Evolutionary conservation across 2,329 filamentous ascomycete genomes (phyloP).

Genomic region (Sodiomyces alkalinus): DNA sequence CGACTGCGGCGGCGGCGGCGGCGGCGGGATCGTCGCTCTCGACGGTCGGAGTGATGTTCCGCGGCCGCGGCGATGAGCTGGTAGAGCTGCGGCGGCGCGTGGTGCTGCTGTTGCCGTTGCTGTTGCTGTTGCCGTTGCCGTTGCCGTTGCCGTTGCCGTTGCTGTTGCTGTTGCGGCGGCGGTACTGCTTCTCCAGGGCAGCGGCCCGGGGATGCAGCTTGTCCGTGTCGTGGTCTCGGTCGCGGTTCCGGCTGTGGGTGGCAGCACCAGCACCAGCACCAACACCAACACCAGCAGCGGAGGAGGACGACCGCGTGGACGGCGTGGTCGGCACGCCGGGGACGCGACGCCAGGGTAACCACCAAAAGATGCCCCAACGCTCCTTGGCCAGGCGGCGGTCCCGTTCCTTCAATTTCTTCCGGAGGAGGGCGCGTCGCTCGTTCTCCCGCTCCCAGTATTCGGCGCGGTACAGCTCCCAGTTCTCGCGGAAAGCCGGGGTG

Average conservation of each 20-base stretch:
- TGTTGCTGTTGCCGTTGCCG: too few relatives aligned
- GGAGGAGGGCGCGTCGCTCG: conserved; percentile 62
- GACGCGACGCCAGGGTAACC: conserved; percentile 52
- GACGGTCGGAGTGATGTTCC: conserved; percentile 31
- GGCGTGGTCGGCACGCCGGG: conserved; percentile 13
- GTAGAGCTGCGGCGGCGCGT: conserved; percentile 37
- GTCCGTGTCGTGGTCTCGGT: conserved; percentile 1
- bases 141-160: too few relatives aligned
- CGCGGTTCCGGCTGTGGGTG: conserved; percentile 13
- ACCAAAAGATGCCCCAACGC: conserved; percentile 68
- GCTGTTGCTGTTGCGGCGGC: too few relatives aligned
- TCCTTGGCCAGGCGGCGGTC: conserved; percentile 54
- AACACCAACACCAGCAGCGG: too few relatives aligned
- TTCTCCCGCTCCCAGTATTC: conserved; percentile 98
- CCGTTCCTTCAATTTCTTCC: conserved; percentile 51
- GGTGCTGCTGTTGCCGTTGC: too few relatives aligned
- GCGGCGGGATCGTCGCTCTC: conserved; percentile 23
- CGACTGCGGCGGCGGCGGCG: conserved; percentile 14
- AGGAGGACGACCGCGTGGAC: conserved; percentile 11
- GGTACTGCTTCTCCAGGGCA: conserved; percentile 28
- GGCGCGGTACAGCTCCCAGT: conserved; percentile 87
- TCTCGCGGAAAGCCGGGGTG: conserved; percentile 83
- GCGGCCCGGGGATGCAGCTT: conserved; percentile 22
- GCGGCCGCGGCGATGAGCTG: conserved; percentile 33
- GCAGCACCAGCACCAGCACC: too few relatives aligned